A percentile compares a stretch with the other conserved stretches of the same genome.
Evolutionary conservation across 768 basidiomycete genomes (phyloP).

Genomic region (Pleurotus sapidus): DNA sequence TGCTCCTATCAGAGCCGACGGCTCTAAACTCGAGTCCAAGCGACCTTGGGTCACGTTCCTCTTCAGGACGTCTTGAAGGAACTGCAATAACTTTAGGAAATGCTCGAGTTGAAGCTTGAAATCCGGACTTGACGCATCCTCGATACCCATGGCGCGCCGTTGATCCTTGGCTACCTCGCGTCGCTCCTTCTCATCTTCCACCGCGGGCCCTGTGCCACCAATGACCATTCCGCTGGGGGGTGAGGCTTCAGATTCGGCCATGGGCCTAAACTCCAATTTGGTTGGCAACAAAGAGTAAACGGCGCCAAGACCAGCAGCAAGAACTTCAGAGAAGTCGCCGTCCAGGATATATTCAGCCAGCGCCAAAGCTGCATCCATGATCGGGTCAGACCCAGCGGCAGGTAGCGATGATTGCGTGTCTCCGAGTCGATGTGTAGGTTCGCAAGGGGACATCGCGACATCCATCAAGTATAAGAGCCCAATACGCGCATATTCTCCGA

Average conservation of each 20-base stretch:
- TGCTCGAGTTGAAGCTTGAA: conserved; percentile 82
- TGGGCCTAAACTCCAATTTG: conserved; percentile 71
- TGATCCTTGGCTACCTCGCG: conserved; percentile 46
- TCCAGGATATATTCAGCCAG: conserved; percentile 92
- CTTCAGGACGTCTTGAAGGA: conserved; percentile 83
- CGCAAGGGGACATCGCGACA: conserved; percentile 86
- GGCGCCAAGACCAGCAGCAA: conserved; percentile 89
- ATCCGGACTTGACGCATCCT: conserved; percentile 70
- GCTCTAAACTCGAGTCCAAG: conserved; percentile 32
- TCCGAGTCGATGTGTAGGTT: conserved; percentile 39
- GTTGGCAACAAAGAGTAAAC: conserved; percentile 89
- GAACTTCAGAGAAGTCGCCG: conserved; percentile 97
- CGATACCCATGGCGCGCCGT: conserved; percentile 62
- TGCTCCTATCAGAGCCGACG: conserved; percentile 66
- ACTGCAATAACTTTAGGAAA: conserved; percentile 88
- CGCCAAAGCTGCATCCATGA: conserved; percentile 81
- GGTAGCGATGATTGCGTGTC: conserved; percentile 29
- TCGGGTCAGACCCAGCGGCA: conserved; percentile 51
- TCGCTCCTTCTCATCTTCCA: conserved; percentile 54
- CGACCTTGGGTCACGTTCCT: conserved; percentile 53
- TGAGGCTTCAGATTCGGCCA: conserved; percentile 32
- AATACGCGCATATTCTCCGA: conserved; percentile 90
- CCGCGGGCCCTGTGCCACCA: conserved; percentile 56
- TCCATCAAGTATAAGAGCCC: conserved; percentile 95
- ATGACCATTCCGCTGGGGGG: conserved; percentile 65